These are phyloP conservation scores for Parasitella parasitica DNA, from an alignment of 371 early-diverging fungal genomes.

Conservation along the genomic window DNA sequence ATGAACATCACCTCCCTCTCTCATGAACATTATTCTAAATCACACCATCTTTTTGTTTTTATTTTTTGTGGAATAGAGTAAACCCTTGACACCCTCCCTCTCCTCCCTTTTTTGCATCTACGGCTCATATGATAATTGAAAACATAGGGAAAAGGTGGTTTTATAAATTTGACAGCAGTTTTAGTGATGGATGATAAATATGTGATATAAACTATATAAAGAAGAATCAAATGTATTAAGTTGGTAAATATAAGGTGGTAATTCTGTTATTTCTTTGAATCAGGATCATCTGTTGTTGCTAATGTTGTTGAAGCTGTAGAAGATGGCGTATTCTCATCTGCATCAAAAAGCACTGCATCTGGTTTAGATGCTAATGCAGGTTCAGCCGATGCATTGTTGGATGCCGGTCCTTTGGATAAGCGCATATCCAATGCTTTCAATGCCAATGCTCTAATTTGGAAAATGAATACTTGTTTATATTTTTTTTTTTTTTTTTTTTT, in stretches of 20 bases:
- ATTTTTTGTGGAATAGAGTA: background rate
- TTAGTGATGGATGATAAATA: background rate
- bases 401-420: conserved; percentile 37
- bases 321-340: conserved; percentile 19
- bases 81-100: background rate
- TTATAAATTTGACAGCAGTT: background rate
- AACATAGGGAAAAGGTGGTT: background rate
- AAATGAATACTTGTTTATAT: too few relatives aligned
- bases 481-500: background rate
- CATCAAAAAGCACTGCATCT: conserved; percentile 28
- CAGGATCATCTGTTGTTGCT: background rate
- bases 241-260: background rate
- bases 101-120: too few relatives aligned
- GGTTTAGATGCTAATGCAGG: conserved; percentile 10
- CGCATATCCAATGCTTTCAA: conserved; percentile 67
- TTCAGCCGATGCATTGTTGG: conserved; percentile 3
- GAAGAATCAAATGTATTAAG: background rate
- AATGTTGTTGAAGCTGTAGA: background rate
- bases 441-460: conserved; percentile 53
- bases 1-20: background rate
- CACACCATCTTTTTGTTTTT: background rate
- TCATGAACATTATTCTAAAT: background rate
- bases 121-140: too few relatives aligned
- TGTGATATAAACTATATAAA: background rate
- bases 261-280: background rate